Evolutionary conservation across 257 asterid species (phyloP).

Genomic region (Solanum sejunctum): DNA sequence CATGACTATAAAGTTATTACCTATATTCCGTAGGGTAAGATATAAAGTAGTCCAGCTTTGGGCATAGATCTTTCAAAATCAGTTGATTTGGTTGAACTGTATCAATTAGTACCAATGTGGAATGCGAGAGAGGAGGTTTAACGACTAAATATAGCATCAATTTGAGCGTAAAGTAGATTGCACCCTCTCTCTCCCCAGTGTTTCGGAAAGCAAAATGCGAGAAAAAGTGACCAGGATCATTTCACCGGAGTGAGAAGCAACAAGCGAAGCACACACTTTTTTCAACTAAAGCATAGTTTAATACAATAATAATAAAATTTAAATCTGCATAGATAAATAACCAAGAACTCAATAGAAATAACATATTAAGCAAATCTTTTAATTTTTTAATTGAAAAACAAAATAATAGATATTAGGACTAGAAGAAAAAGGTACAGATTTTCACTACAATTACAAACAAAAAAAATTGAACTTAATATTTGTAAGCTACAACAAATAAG

Average conservation of each 20-base stretch:
- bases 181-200: neutral
- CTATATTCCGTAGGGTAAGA: neutral
- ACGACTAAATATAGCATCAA: neutral
- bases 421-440: neutral
- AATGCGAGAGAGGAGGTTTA: neutral
- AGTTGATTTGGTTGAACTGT: neutral
- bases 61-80: neutral
- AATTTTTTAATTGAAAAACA: no score
- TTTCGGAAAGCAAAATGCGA: neutral
- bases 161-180: neutral
- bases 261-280: neutral
- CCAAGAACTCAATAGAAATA: no score
- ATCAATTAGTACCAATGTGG: neutral
- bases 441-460: neutral
- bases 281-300: neutral
- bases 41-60: neutral
- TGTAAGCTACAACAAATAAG: neutral
- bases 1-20: neutral
- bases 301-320: neutral
- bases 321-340: neutral
- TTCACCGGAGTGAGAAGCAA: neutral
- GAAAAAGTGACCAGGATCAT: neutral
- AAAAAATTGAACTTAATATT: no score
- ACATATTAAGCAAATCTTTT: neutral
- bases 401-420: neutral